Evolutionary conservation across 2,329 filamentous ascomycete species (phyloP), one percentile per base, ranked within the genome.

Genomic region (Colletotrichum musicola): DNA sequence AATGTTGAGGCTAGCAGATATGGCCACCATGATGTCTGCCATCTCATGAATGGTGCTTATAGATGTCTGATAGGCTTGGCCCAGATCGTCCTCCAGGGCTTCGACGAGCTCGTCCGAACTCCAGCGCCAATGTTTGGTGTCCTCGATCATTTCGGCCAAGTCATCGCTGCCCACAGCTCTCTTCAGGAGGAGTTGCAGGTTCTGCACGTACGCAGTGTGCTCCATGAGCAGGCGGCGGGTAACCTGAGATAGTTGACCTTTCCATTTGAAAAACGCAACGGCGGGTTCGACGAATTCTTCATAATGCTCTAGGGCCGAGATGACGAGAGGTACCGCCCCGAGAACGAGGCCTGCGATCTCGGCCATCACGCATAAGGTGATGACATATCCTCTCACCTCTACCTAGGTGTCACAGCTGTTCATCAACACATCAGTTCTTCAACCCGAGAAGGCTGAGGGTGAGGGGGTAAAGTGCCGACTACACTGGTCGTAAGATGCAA

Each of bases 311-410:
- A 76, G 20, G 0, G 71, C 62, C 0, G 72, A 66, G 1, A 76
- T 68, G 0, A 76, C 2, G 0, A 76, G 58, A 1, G 75, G 70
- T 18, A 75, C 60, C 0, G 68, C 71, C 0, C 74, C 74, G 5
- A 76, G n/a, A 6, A 75, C 71, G 14, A 74, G 38, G 0, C 74
- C 74, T 1, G 60, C 74, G 1, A 75, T 46, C 4, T 76, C 74
- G 6, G 56, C 56, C 49, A 65, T 65, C 18, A 25, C 27, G 0
- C 18, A 56, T 13, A 2, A 22, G 18, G 46, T 12, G n/a, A 47
- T 22, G 46, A 47, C 9, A 47, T 47, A 42, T 30, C 27, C 27
- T 30, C 7, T 30, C 7, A 10, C 27, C 6, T 30, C 27, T 30
- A 30, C 2, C 27, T 30, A 30, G 27, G 7, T 9, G 27, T 30